phyloP scores from a whole-genome alignment of 2,329 filamentous ascomycete genomes.

The Colletotrichum gigasporum region DNA sequence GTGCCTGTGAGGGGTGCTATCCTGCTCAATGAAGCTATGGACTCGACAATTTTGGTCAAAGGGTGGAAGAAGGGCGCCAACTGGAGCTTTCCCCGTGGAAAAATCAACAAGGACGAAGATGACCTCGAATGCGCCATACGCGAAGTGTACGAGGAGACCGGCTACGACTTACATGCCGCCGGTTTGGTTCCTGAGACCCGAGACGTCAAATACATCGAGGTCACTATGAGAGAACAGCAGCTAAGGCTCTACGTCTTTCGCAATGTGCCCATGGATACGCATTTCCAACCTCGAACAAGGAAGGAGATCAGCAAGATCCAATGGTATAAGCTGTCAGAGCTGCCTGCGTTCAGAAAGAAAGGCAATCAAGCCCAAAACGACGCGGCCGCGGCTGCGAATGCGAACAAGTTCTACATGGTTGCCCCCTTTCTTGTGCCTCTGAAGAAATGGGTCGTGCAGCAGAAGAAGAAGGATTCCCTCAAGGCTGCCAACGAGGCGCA shows the following conservation, averaged over 20 bases:
- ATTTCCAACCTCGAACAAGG: slow-evolving; percentile 88
- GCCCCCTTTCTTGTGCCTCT: slow-evolving; percentile 88
- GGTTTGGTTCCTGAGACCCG: slow-evolving; percentile 76
- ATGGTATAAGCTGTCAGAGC: slow-evolving; percentile 91
- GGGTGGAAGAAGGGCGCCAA: slow-evolving; percentile 97
- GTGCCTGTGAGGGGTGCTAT: slow-evolving; percentile 96
- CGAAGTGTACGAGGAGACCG: slow-evolving; percentile 96
- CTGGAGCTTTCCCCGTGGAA: slow-evolving; percentile 96
- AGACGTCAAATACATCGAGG: slow-evolving; percentile 84
- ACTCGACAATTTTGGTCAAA: slow-evolving; percentile 90
- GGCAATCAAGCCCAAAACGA: slow-evolving; percentile 65
- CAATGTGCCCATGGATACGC: slow-evolving; percentile 84
- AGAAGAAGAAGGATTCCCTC: slow-evolving; percentile 76
- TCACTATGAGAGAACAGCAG: slow-evolving; percentile 92
- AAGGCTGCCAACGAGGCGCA: slow-evolving; percentile 52
- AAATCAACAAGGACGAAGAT: slow-evolving; percentile 97
- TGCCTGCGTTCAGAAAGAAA: slow-evolving; percentile 84
- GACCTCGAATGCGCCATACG: slow-evolving; percentile 93
- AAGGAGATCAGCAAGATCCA: slow-evolving; percentile 98
- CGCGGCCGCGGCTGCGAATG: slow-evolving; percentile 63
- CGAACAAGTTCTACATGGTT: slow-evolving; percentile 98
- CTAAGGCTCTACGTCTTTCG: slow-evolving; percentile 93
- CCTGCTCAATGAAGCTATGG: slow-evolving; percentile 92
- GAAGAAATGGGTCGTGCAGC: slow-evolving; percentile 89
- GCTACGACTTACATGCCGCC: slow-evolving; percentile 81